Evolutionary conservation across 208 protist species (phyloP).

Genomic region (Naegleria lovaniensis): DNA sequence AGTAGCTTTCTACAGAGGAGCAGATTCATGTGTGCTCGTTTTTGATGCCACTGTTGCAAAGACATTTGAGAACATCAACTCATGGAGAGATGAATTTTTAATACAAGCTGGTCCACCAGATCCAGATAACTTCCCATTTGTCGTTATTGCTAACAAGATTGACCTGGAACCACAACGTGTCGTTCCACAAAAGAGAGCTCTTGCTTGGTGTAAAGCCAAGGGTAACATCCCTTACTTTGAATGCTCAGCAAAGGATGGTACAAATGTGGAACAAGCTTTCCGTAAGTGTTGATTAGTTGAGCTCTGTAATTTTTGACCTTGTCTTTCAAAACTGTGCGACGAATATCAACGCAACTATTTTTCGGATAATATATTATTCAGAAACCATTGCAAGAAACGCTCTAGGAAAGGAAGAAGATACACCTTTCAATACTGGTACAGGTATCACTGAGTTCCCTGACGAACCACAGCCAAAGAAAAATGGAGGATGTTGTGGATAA

Average conservation of each 20-base stretch:
- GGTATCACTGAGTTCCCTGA: background rate
- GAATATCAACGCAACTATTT: background rate
- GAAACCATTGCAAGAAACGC: slow-evolving; percentile 62
- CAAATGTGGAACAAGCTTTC: slow-evolving; percentile 84
- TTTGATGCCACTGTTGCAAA: slow-evolving; percentile 35
- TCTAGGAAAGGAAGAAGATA: slow-evolving; percentile 61
- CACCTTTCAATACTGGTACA: background rate
- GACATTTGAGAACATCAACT: slow-evolving; percentile 42
- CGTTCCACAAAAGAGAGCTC: slow-evolving; percentile 62
- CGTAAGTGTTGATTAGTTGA: slow-evolving; percentile 32
- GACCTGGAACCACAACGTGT: slow-evolving; percentile 71
- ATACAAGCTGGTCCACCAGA: slow-evolving; percentile 62
- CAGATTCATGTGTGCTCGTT: slow-evolving; percentile 68
- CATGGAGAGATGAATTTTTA: slow-evolving; percentile 81
- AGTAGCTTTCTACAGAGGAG: slow-evolving; percentile 85
- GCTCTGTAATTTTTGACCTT: background rate
- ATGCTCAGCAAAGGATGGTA: slow-evolving; percentile 77
- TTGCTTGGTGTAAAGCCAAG: slow-evolving; percentile 66
- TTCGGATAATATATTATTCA: background rate
- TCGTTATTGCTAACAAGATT: slow-evolving; percentile 88
- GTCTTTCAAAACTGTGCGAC: no score
- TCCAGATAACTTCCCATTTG: slow-evolving; percentile 84
- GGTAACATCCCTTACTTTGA: slow-evolving; percentile 79
- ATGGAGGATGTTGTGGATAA: slow-evolving; percentile 1
- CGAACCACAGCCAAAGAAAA: background rate